Evolutionary conservation across 2,329 filamentous ascomycete genomes (phyloP).

Genomic region (Colletotrichum abscissum): DNA sequence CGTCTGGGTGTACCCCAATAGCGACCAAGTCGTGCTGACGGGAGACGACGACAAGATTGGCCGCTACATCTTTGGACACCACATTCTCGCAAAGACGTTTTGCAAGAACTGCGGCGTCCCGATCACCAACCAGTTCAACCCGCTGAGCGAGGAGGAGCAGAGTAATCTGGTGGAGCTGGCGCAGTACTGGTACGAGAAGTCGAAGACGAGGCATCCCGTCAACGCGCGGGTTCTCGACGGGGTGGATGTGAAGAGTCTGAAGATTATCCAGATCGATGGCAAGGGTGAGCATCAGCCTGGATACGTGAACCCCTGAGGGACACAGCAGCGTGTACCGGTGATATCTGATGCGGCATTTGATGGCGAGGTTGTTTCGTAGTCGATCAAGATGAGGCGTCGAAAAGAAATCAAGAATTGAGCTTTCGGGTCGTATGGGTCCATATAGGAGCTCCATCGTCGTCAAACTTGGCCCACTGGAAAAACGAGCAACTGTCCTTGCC

Average conservation of each 20-base stretch:
- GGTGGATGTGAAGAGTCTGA: conserved; percentile 47
- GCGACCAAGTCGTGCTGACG: conserved; percentile 53
- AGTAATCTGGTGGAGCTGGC: conserved; percentile 44
- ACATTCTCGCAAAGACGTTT: conserved; percentile 54
- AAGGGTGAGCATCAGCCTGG: conserved; percentile 41
- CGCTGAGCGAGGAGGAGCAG: conserved; percentile 49
- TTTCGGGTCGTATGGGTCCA: conserved; percentile 54
- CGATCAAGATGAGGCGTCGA: not conserved
- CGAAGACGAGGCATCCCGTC: conserved; percentile 42
- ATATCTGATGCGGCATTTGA: too few species aligned
- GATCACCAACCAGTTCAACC: conserved; percentile 47
- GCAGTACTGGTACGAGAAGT: conserved; percentile 36
- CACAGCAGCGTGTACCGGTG: too few species aligned
- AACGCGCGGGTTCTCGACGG: conserved; percentile 53
- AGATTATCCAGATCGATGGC: conserved; percentile 41
- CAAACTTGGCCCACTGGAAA: conserved; percentile 89
- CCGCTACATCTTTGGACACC: conserved; percentile 49
- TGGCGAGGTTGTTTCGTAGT: too few species aligned
- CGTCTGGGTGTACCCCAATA: conserved; percentile 57
- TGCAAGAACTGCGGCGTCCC: conserved; percentile 60
- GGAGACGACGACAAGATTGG: conserved; percentile 51
- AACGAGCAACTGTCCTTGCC: conserved; percentile 78
- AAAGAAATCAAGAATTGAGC: not conserved
- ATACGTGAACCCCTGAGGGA: conserved; percentile 48
- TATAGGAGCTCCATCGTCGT: conserved; percentile 84